A percentile compares a stretch with the other conserved stretches of the same genome.
These are phyloP conservation scores for Radiomyces spectabilis DNA, from an alignment of 192 early-diverging fungal species.

Conservation along the genomic window DNA sequence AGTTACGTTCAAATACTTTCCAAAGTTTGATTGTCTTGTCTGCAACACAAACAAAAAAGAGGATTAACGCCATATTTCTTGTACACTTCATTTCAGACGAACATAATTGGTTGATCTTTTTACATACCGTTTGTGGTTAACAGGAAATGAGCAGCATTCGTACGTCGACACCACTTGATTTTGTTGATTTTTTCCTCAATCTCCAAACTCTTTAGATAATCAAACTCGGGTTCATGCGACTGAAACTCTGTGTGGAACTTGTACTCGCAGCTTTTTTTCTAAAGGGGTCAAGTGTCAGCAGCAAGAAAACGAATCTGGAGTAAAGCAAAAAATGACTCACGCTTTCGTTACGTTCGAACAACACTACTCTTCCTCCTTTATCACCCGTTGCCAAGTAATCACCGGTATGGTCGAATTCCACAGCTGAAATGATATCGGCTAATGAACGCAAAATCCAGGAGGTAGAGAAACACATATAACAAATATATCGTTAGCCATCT, in stretches of 20 bases:
- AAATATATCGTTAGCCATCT: not conserved
- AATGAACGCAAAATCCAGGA: no score
- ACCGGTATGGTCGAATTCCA: constrained; percentile 88
- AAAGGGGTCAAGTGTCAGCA: no score
- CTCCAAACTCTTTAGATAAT: constrained; percentile 98
- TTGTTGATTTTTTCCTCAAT: constrained; percentile 99
- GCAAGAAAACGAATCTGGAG: not conserved
- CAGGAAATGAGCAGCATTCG: constrained; percentile 94
- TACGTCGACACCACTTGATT: constrained; percentile 96
- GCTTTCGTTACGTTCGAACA: constrained; percentile 83
- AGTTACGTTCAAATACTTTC: no score
- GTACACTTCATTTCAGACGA: not conserved
- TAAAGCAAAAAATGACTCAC: constrained; percentile 40
- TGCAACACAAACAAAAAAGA: constrained; percentile 14
- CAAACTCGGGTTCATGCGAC: constrained; percentile 99
- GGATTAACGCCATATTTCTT: not conserved
- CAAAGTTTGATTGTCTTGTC: constrained; percentile 99
- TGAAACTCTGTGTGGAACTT: constrained; percentile 99
- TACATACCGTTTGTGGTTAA: constrained; percentile 88
- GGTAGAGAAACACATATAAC: not conserved
- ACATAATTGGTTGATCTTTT: not conserved
- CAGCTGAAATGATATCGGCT: constrained; percentile 94
- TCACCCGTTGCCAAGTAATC: constrained; percentile 91
- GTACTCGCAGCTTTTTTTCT: constrained; percentile 99
- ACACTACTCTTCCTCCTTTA: constrained; percentile 81